Evolutionary conservation across 2,329 filamentous ascomycete species (phyloP).

Genomic region (Huntiella decipiens): DNA sequence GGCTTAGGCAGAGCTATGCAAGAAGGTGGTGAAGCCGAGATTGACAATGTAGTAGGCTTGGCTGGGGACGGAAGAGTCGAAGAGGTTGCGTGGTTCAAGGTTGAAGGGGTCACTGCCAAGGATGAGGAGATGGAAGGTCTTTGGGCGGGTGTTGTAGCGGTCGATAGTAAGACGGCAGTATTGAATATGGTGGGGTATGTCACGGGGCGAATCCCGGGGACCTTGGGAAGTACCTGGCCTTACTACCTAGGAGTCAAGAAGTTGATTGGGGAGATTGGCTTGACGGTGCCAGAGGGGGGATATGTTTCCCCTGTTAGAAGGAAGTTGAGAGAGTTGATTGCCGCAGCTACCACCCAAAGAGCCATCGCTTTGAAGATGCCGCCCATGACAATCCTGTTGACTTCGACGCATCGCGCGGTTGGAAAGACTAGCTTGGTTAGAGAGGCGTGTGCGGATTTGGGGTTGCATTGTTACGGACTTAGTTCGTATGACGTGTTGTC

Average conservation of each 20-base stretch:
- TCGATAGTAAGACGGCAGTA: slow-evolving; percentile 71
- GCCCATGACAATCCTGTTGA: slow-evolving; percentile 69
- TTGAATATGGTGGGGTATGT: slow-evolving; percentile 86
- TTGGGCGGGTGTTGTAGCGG: slow-evolving; percentile 73
- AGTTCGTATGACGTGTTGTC: slow-evolving; percentile 88
- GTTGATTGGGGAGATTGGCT: slow-evolving; percentile 28
- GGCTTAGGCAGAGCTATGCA: slow-evolving; percentile 66
- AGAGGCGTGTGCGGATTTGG: slow-evolving; percentile 69
- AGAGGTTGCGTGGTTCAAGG: slow-evolving; percentile 79
- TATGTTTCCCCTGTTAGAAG: slow-evolving; percentile 44
- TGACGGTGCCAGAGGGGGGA: slow-evolving; percentile 24
- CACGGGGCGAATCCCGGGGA: slow-evolving; percentile 59
- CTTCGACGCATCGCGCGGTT: slow-evolving; percentile 82
- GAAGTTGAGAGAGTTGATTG: slow-evolving; percentile 65
- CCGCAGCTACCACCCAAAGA: slow-evolving; percentile 70
- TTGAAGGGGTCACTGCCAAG: slow-evolving; percentile 49
- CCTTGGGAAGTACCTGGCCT: slow-evolving; percentile 62
- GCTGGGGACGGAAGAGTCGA: slow-evolving; percentile 22
- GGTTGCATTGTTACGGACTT: slow-evolving; percentile 72
- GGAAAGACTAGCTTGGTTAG: slow-evolving; percentile 69
- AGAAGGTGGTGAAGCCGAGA: slow-evolving; percentile 42
- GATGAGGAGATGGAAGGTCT: slow-evolving; percentile 36
- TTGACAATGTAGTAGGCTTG: slow-evolving; percentile 50
- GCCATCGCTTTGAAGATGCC: slow-evolving; percentile 77
- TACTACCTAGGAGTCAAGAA: slow-evolving; percentile 71